Percentiles rank a stretch among this genome's conserved stretches.
Evolutionary conservation across 352 stramenopile genomes (phyloP).

Genomic region (Pythium rhizo-oryzae): DNA sequence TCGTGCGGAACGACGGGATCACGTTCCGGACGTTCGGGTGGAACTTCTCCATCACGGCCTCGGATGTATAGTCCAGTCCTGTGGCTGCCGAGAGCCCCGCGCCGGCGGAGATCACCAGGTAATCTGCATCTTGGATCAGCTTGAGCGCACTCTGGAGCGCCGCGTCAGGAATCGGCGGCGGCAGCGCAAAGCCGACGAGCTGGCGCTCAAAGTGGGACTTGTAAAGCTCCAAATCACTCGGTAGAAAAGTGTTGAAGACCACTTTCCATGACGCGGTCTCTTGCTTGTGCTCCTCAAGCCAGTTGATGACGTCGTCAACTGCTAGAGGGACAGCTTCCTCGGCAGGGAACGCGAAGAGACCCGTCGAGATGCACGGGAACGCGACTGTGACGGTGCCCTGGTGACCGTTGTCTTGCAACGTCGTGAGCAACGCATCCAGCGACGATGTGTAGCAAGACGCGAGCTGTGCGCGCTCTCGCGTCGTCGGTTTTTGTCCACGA

Average conservation of each 20-base stretch:
- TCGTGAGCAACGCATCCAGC: constrained; percentile 49
- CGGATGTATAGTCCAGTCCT: constrained; percentile 75
- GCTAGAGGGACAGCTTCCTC: constrained; percentile 52
- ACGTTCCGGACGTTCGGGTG: constrained; percentile 49
- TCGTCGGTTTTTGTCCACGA: constrained; percentile 30
- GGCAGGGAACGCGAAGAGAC: constrained; percentile 67
- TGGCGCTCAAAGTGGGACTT: constrained; percentile 31
- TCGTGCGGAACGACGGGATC: constrained; percentile 50
- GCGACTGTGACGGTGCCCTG: constrained; percentile 38
- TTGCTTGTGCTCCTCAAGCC: constrained; percentile 44
- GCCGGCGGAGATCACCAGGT: constrained; percentile 58
- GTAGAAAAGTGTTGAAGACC: constrained; percentile 75
- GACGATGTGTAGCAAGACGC: constrained; percentile 55
- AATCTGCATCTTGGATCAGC: constrained; percentile 56
- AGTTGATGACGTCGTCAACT: constrained; percentile 49
- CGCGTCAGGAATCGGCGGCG: constrained; percentile 30
- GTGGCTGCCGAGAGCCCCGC: constrained; percentile 68
- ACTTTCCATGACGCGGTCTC: constrained; percentile 45
- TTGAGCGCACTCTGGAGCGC: constrained; percentile 33
- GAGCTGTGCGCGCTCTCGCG: constrained; percentile 35
- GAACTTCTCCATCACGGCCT: constrained; percentile 62
- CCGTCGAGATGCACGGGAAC: constrained; percentile 73
- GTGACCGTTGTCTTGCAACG: constrained; percentile 9
- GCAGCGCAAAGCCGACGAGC: constrained; percentile 22
- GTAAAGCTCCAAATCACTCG: constrained; percentile 63